These are phyloP conservation scores for Suillus lakei DNA, from an alignment of 768 basidiomycete species.

Conservation along the genomic window DNA sequence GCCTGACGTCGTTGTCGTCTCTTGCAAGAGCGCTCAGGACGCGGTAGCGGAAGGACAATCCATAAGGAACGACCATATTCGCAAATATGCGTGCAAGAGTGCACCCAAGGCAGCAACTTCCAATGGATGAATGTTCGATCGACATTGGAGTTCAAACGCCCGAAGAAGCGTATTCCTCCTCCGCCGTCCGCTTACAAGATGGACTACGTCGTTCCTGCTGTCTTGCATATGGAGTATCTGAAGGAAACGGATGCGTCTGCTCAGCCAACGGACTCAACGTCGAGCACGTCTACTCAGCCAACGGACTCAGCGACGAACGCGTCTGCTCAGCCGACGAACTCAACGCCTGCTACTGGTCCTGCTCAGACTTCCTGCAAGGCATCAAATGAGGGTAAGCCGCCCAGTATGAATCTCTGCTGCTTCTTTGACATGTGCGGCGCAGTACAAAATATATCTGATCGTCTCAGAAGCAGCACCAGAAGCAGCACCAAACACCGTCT, in stretches of 20 bases:
- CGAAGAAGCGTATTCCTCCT: background rate
- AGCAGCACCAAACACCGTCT: background rate
- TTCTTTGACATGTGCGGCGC: background rate
- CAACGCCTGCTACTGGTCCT: background rate
- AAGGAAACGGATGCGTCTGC: too few species aligned
- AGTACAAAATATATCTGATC: background rate
- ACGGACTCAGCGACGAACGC: too few species aligned
- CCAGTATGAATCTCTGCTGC: background rate
- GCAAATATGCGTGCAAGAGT: background rate
- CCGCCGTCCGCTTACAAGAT: background rate
- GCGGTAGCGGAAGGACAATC: background rate
- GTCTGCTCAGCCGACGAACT: background rate
- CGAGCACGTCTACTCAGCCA: too few species aligned
- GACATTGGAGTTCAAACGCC: background rate
- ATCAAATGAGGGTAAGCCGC: background rate
- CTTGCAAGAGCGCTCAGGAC: background rate
- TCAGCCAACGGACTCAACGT: too few species aligned
- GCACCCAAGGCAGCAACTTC: background rate
- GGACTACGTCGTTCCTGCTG: background rate
- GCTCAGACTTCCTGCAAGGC: background rate
- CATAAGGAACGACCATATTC: too few species aligned
- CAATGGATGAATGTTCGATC: background rate
- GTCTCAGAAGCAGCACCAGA: background rate
- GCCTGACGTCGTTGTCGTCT: slow-evolving; percentile 5
- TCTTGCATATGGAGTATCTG: background rate